These are phyloP conservation scores for Amborella trichopoda DNA, from an alignment of 164 flowering plant genomes.

Conservation along the genomic window DNA sequence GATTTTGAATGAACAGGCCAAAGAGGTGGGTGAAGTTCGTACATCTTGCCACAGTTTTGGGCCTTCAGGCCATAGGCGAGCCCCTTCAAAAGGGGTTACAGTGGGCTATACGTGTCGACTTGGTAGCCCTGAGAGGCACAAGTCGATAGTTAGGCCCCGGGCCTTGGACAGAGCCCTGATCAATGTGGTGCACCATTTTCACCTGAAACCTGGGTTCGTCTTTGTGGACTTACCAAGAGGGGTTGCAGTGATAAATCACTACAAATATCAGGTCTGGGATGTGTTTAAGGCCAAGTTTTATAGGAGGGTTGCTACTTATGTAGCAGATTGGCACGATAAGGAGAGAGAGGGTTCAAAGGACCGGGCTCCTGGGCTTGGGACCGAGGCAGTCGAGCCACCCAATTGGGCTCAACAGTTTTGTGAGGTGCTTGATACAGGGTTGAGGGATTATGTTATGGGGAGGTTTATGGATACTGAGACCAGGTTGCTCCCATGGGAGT, in stretches of 20 bases:
- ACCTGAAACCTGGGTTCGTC: constrained; percentile 32
- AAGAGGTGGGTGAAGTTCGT: constrained; percentile 64
- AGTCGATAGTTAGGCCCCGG: constrained; percentile 63
- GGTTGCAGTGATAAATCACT: constrained; percentile 60
- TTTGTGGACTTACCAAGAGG: constrained; percentile 40
- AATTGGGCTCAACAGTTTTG: constrained; percentile 72
- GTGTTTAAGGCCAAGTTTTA: constrained; percentile 64
- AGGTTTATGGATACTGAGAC: constrained; percentile 44
- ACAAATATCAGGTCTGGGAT: constrained; percentile 93
- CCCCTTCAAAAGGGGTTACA: constrained; percentile 57
- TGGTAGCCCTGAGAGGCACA: constrained; percentile 73
- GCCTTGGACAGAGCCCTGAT: constrained; percentile 43
- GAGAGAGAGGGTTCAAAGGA: constrained; percentile 82
- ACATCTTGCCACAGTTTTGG: constrained; percentile 84
- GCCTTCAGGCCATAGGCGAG: constrained; percentile 59
- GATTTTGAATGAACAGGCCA: constrained; percentile 29
- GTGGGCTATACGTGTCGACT: constrained; percentile 84
- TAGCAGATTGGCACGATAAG: constrained; percentile 77
- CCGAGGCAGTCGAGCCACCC: constrained; percentile 77
- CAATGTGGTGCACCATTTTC: constrained; percentile 84
- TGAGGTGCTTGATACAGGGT: constrained; percentile 84
- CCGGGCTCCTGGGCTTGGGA: constrained; percentile 89
- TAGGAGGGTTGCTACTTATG: constrained; percentile 84
- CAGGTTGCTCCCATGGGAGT: constrained; percentile 68
- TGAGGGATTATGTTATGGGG: constrained; percentile 56